Percentiles rank a stretch among this genome's conserved stretches.
phyloP scores from a whole-genome alignment of 2,329 filamentous ascomycete genomes.

The Xylaria sp. region DNA sequence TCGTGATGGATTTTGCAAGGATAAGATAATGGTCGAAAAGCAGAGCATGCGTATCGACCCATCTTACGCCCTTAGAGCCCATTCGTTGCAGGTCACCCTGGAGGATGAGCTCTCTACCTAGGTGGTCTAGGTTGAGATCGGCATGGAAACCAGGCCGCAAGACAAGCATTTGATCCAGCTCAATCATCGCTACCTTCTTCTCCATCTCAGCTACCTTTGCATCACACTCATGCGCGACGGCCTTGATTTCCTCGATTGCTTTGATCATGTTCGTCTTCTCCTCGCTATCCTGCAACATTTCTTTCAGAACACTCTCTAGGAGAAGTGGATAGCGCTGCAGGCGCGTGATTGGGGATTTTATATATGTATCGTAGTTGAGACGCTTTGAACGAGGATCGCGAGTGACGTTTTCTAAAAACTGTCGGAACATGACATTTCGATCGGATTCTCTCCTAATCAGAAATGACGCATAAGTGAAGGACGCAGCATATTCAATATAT shows the following conservation, averaged over 20 bases:
- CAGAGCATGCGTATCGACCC: slow-evolving; percentile 93
- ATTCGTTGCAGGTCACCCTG: slow-evolving; percentile 90
- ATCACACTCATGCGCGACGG: slow-evolving; percentile 90
- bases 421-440: slow-evolving; percentile 84
- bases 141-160: slow-evolving; percentile 88
- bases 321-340: slow-evolving; percentile 91
- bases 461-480: slow-evolving; percentile 85
- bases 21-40: slow-evolving; percentile 98
- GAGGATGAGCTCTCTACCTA: slow-evolving; percentile 90
- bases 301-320: slow-evolving; percentile 83
- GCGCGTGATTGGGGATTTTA: slow-evolving; percentile 92
- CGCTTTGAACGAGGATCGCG: slow-evolving; percentile 83
- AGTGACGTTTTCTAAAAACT: slow-evolving; percentile 84
- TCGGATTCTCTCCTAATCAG: slow-evolving; percentile 86
- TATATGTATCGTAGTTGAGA: slow-evolving; percentile 91
- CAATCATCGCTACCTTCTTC: slow-evolving; percentile 88
- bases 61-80: slow-evolving; percentile 88
- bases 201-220: slow-evolving; percentile 90
- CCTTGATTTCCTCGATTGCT: slow-evolving; percentile 91
- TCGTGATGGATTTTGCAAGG: slow-evolving; percentile 80
- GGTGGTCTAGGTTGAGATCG: slow-evolving; percentile 90
- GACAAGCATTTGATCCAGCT: slow-evolving; percentile 84
- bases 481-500: slow-evolving; percentile 92
- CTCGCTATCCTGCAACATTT: slow-evolving; percentile 84
- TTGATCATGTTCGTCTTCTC: slow-evolving; percentile 86